These are phyloP conservation scores for Rhinocladiella mackenziei DNA, from an alignment of 2,329 filamentous ascomycete genomes.

Conservation along the genomic window DNA sequence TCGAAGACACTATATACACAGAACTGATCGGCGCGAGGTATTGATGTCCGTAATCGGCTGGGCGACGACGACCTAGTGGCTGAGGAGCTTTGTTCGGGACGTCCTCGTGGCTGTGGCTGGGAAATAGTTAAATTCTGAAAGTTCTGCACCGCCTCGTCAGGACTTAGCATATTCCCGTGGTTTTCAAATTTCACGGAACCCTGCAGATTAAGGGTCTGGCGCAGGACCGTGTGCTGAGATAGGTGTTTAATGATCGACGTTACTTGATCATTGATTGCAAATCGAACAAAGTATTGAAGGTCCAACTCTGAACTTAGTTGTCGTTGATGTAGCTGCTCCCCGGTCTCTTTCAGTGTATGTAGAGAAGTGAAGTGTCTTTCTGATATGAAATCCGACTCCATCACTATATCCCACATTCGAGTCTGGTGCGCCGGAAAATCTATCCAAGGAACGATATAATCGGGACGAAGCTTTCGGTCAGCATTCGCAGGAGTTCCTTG, in stretches of 20 bases:
- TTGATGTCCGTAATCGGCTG: background rate
- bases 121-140: background rate
- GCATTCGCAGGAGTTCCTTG: background rate
- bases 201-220: background rate
- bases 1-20: conserved; percentile 34
- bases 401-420: background rate
- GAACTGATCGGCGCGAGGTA: conserved; percentile 31
- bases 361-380: background rate
- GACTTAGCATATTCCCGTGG: background rate
- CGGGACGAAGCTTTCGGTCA: background rate
- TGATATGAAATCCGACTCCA: background rate
- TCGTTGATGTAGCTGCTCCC: background rate
- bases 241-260: background rate
- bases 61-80: background rate
- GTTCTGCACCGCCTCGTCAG: background rate
- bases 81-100: background rate
- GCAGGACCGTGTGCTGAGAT: background rate
- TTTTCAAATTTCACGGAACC: background rate
- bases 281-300: background rate
- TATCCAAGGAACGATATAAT: background rate
- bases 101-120: background rate
- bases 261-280: background rate
- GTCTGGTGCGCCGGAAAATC: background rate
- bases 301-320: background rate
- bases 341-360: background rate